Evolutionary conservation across 805 yeast genomes (phyloP).

Genomic region (Komagataella kurtzmanii): DNA sequence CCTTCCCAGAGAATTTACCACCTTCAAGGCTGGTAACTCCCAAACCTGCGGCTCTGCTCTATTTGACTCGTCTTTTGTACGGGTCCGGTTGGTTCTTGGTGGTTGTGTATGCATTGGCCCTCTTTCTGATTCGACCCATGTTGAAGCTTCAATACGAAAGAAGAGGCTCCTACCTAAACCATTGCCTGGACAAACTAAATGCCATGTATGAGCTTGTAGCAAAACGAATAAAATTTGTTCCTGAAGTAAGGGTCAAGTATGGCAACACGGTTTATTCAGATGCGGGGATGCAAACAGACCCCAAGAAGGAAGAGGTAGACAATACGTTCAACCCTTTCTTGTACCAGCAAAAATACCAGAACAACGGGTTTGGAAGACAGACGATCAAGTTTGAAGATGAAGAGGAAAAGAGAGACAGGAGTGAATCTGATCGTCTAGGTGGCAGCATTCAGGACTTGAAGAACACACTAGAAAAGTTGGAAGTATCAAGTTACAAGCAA

Average conservation of each 20-base stretch:
- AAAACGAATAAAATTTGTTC: constrained; percentile 17
- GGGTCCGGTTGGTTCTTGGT: constrained; percentile 20
- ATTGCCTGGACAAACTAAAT: constrained; percentile 15
- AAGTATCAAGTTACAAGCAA: constrained; percentile 12
- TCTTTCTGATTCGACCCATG: constrained; percentile 25
- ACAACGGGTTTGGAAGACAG: constrained; percentile 1
- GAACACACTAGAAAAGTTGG: constrained; percentile 12
- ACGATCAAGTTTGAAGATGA: constrained; percentile 14
- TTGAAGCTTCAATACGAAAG: constrained; percentile 23
- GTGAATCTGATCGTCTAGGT: constrained; percentile 4
- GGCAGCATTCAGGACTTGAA: constrained; percentile 17
- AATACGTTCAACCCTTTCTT: background rate
- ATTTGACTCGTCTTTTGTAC: constrained; percentile 16
- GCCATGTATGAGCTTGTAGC: constrained; percentile 14
- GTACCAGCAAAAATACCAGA: background rate
- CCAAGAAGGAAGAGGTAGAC: constrained; percentile 6
- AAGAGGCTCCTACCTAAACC: constrained; percentile 19
- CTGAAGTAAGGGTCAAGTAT: constrained; percentile 27
- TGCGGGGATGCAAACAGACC: constrained; percentile 15
- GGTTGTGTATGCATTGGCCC: constrained; percentile 15
- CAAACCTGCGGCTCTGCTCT: constrained; percentile 15
- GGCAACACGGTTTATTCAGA: constrained; percentile 23
- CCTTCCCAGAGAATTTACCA: constrained; percentile 19
- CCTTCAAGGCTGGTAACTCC: constrained; percentile 1
- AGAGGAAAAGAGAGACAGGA: constrained; percentile 4